Conservation (phyloP, 345 rosid genomes). For the Turritis glabra region DNA sequence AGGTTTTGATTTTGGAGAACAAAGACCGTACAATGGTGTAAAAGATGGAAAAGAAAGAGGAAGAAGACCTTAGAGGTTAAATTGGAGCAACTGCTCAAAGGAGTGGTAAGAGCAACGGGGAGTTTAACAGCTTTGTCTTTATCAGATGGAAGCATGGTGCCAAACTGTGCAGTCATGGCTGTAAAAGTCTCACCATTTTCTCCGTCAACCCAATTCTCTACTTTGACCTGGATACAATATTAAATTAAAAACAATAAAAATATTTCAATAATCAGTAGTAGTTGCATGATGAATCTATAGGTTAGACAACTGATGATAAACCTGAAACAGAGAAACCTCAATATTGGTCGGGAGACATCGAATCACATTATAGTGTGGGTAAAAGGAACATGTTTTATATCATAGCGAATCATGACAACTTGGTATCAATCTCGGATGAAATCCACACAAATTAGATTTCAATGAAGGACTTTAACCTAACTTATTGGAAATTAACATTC, state of each 20-base stretch:
- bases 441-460: background rate
- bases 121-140: slow-evolving; percentile 52
- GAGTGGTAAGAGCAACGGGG: slow-evolving; percentile 60
- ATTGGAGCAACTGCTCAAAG: slow-evolving; percentile 67
- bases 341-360: too few species aligned
- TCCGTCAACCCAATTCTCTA: slow-evolving; percentile 75
- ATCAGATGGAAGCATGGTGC: slow-evolving; percentile 58
- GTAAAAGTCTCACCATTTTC: slow-evolving; percentile 47
- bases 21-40: background rate
- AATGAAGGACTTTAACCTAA: background rate
- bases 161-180: slow-evolving; percentile 84
- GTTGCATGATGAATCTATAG: too few species aligned
- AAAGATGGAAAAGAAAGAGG: background rate
- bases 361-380: too few species aligned
- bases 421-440: background rate
- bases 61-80: slow-evolving; percentile 73
- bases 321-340: too few species aligned
- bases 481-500: background rate
- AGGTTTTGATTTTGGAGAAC: background rate
- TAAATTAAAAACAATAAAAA: background rate
- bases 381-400: too few species aligned
- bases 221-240: slow-evolving; percentile 74
- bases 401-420: too few species aligned
- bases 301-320: too few species aligned
- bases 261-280: background rate